A percentile compares a stretch with the other conserved stretches of the same genome.
Evolutionary conservation across 345 rosid species (phyloP).

Genomic region (Hypericum perforatum): DNA sequence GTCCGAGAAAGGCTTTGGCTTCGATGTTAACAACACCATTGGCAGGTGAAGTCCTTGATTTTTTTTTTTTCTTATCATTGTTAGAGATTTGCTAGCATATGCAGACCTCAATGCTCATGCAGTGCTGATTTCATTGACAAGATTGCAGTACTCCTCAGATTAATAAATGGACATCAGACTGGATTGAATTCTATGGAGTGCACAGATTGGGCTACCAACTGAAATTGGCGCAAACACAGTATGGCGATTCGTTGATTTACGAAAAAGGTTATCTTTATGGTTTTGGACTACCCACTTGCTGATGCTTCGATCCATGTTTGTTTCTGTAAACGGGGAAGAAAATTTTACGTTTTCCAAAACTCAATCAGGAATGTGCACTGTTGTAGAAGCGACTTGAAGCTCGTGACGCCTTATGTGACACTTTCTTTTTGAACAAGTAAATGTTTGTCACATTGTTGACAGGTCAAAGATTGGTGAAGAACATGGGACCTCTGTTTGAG

Average conservation of each 20-base stretch:
- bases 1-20: constrained; percentile 76
- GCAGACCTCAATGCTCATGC: not conserved
- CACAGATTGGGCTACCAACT: constrained; percentile 85
- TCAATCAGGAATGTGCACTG: no score
- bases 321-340: not conserved
- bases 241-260: constrained; percentile 61
- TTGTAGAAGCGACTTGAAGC: no score
- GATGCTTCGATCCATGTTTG: not conserved
- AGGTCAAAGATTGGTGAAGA: constrained; percentile 67
- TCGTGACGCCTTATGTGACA: no score
- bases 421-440: not conserved
- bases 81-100: not conserved
- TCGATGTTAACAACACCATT: constrained; percentile 80
- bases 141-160: constrained; percentile 75
- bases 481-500: constrained; percentile 70
- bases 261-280: constrained; percentile 46
- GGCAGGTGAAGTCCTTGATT: constrained; percentile 50
- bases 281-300: not conserved
- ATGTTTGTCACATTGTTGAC: constrained; percentile 12
- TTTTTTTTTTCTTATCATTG: constrained; percentile 1
- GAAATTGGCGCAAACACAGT: constrained; percentile 55
- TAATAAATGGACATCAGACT: constrained; percentile 78
- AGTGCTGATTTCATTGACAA: constrained; percentile 5
- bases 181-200: constrained; percentile 79
- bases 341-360: no score